Percentiles rank a stretch among this genome's conserved stretches.
Conservation (phyloP, 805 yeast species). For the Saturnispora bothae region DNA sequence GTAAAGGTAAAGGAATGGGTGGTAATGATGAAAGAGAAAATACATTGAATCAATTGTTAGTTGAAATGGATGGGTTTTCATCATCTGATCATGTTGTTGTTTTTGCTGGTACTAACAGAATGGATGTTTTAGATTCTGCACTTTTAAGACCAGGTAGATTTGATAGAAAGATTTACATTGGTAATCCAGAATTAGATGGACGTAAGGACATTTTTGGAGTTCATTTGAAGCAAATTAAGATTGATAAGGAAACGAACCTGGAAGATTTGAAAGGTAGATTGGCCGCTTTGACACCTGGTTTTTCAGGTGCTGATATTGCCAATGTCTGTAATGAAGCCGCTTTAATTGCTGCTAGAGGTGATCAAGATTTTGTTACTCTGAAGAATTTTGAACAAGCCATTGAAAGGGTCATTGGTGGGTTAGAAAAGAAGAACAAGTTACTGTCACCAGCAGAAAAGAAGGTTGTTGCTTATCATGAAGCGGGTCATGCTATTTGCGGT, state of each 20-base stretch:
- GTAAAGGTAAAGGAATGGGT: slow-evolving; percentile 63
- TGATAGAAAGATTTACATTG: slow-evolving; percentile 80
- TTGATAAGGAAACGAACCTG: slow-evolving; percentile 34
- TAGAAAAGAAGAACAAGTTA: slow-evolving; percentile 75
- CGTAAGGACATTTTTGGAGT: slow-evolving; percentile 79
- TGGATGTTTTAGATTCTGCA: slow-evolving; percentile 85
- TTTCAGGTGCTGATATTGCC: slow-evolving; percentile 94
- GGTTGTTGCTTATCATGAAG: slow-evolving; percentile 90
- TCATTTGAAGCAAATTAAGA: slow-evolving; percentile 54
- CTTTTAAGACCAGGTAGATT: slow-evolving; percentile 91
- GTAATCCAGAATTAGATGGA: slow-evolving; percentile 82
- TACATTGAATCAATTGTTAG: slow-evolving; percentile 82
- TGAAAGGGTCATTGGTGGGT: slow-evolving; percentile 91
- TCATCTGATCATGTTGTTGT: slow-evolving; percentile 87
- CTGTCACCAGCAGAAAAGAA: slow-evolving; percentile 71
- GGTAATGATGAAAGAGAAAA: slow-evolving; percentile 90
- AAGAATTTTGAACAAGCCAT: slow-evolving; percentile 84
- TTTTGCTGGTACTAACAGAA: slow-evolving; percentile 88
- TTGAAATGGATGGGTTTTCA: slow-evolving; percentile 92
- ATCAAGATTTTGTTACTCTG: slow-evolving; percentile 49
- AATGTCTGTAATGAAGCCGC: slow-evolving; percentile 94
- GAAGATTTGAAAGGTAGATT: slow-evolving; percentile 69
- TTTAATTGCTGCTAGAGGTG: slow-evolving; percentile 76
- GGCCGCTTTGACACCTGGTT: slow-evolving; percentile 90
- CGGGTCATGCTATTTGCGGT: slow-evolving; percentile 95